Evolutionary conservation across 352 stramenopile genomes (phyloP), one percentile per base, ranked within the genome.

Genomic region (Lagenidium giganteum): DNA sequence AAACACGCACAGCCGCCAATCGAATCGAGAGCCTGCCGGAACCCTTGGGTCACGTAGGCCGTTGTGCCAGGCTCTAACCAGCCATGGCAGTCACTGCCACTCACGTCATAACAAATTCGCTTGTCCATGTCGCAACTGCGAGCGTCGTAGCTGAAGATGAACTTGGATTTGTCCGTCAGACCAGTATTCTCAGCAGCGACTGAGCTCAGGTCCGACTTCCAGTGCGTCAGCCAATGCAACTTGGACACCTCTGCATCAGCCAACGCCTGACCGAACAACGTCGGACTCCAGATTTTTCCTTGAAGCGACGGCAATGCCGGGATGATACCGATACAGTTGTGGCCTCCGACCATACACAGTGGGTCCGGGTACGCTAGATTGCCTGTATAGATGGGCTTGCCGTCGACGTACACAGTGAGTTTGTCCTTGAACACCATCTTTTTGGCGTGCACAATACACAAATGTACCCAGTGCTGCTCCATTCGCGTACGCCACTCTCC

Each of bases 351-450:
- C 67, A 90, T 83, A 22, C 62, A 66, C 3, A 83, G 29, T 7
- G 77, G 66, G 40, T 94, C 82, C 1, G 80, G 80, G 28, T 94
- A 94, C 4, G 61, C 56, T 35, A 94, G 43, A 43, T 70, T 84
- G 1, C 77, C 82, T 22, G 57, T 80, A 45, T 82, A 85, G 8
- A 79, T 44, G n/a, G 29, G 35, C 11, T 58, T 62, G 1, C 77
- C 79, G 35, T 94, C 62, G n/a, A 82, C 52, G 46, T 65, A 92
- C 22, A 94, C 66, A 0, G 57, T 66, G 8, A 92, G 26, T 50
- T 94, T 94, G 58, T 92, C 82, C 48, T 89, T 92, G 57, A 92
- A 94, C 9, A 94, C 73, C 73, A 94, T 90, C 40, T 91, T 94
- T 53, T 91, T 92, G 2, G 75, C 63, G 47, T 94, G 82, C 1